Evolutionary conservation across 2,329 filamentous ascomycete genomes (phyloP), one percentile per base, ranked within the genome.

Genomic region (Rutstroemia sp.): DNA sequence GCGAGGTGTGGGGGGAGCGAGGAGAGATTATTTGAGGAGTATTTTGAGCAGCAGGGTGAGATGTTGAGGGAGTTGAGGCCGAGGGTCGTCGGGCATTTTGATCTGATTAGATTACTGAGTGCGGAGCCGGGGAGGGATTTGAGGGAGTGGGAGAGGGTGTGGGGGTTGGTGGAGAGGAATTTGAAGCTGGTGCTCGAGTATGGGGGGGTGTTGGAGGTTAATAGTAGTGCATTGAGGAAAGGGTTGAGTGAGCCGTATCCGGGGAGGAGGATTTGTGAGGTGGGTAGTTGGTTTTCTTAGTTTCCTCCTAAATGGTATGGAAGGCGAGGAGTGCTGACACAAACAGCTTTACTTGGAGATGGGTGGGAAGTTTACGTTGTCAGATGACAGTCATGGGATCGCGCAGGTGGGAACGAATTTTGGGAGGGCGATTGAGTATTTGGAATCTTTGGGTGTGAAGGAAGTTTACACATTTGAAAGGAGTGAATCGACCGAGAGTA

Each of bases 161-260:
- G 92, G 92, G 72, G 77, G 51, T 82, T 77, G 67, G 80, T 95
- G 34, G 63, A 80, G 64, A 78, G 92, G 57, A 97, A 97, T 70
- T 73, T 99, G 65, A 73, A 79, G 58, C 80, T 83, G 59, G 79
- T 92, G 38, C 81, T 77, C 19, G 76, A 76, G 41, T 92, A 95
- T 69, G 89, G 87, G 14, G 92, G 89, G 0, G 80, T 94, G 71
- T 69, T 99, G 59, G 94, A 99, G 79, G 80, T 95, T 67, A 99
- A 99, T 71, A 91, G 87, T 50, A 86, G 88, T 41, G 91, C 84
- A 19, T 70, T 97, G 72, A 80, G 94, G 62, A 99, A 99, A 75
- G 94, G 92, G 5, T 81, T 97, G 72, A 80, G 76, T 19, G 91
- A 97, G 75, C 90, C 92, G 47, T 99, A 99, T 76, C 94, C 94